Conservation (phyloP, 371 early-diverging fungal genomes). For the Cokeromyces recurvatus region DNA sequence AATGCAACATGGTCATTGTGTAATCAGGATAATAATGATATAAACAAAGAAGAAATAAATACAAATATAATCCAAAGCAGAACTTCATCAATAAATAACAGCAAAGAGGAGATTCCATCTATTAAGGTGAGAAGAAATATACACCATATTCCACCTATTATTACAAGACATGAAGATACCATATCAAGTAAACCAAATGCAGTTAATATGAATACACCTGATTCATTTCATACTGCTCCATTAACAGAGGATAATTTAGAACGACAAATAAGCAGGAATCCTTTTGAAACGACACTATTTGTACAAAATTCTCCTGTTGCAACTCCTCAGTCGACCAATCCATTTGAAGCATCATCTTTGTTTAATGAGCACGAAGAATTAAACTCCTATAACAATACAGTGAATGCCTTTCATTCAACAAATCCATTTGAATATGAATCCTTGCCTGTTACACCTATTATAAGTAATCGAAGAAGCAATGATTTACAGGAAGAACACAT, state of each 20-base stretch:
- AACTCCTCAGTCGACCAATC: constrained; percentile 1
- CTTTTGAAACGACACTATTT: background rate
- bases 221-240: background rate
- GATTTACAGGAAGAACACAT: no score
- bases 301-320: background rate
- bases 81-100: no score
- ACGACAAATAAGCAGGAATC: no score
- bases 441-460: no score
- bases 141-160: constrained; percentile 4
- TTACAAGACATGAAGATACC: background rate
- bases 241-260: background rate
- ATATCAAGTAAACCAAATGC: no score
- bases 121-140: constrained; percentile 8
- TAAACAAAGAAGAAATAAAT: no score
- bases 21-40: no score
- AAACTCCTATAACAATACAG: no score
- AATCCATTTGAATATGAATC: no score
- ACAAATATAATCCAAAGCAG: background rate
- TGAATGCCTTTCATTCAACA: no score
- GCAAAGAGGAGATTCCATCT: background rate
- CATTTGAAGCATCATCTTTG: background rate
- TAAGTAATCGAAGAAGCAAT: no score
- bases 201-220: background rate
- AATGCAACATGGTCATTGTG: no score
- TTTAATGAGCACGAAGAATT: background rate